Evolutionary conservation across 768 basidiomycete genomes (phyloP).

Genomic region (Boletus barrowsii): DNA sequence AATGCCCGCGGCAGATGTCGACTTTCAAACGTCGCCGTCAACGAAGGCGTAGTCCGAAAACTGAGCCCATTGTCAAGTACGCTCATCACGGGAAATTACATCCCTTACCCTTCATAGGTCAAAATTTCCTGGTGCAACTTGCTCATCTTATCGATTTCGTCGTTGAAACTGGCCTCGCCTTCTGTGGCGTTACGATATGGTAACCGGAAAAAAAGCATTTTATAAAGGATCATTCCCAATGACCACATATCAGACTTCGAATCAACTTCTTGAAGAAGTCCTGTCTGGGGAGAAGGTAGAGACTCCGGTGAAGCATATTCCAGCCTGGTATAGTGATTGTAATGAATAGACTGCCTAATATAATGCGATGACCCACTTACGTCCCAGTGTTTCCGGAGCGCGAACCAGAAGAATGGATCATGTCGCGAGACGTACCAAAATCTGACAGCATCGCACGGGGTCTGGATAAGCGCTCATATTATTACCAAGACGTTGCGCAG

Average conservation of each 20-base stretch:
- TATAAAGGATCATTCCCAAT: slow-evolving; percentile 93
- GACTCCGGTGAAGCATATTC: slow-evolving; percentile 92
- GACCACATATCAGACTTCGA: slow-evolving; percentile 98
- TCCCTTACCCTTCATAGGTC: slow-evolving; percentile 65
- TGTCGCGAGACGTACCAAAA: slow-evolving; percentile 92
- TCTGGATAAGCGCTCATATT: slow-evolving; percentile 35
- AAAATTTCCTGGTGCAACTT: slow-evolving; percentile 70
- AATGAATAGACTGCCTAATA: background rate
- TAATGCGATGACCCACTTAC: slow-evolving; percentile 40
- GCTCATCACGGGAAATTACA: background rate
- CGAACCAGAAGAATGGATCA: slow-evolving; percentile 63
- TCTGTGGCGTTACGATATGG: slow-evolving; percentile 76
- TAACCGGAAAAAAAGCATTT: slow-evolving; percentile 85
- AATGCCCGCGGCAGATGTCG: slow-evolving; percentile 72
- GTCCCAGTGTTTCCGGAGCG: slow-evolving; percentile 96
- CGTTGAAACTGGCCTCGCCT: slow-evolving; percentile 48
- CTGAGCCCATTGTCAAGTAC: slow-evolving; percentile 28
- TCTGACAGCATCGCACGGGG: slow-evolving; percentile 94
- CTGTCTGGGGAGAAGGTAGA: slow-evolving; percentile 63
- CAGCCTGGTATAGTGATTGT: slow-evolving; percentile 41
- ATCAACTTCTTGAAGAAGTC: slow-evolving; percentile 66
- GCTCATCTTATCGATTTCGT: slow-evolving; percentile 63
- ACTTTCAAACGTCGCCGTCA: slow-evolving; percentile 59
- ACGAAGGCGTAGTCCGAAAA: slow-evolving; percentile 48
- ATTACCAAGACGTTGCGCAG: background rate